These are phyloP conservation scores for Penicillium sp. DNA, from an alignment of 2,329 filamentous ascomycete species.

Conservation along the genomic window DNA sequence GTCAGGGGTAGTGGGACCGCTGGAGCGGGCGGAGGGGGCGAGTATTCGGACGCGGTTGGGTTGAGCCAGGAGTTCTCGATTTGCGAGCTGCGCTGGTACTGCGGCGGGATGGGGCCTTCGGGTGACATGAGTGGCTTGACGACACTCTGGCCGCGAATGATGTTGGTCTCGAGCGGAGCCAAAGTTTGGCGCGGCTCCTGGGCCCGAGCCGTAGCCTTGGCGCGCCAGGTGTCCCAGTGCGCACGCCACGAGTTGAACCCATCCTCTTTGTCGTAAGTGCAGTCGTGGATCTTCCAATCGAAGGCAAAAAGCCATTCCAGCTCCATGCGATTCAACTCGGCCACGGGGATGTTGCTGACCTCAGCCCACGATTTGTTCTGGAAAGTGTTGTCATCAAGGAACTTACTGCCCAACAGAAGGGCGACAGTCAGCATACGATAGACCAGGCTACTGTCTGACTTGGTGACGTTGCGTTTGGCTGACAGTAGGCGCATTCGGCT, in stretches of 20 bases:
- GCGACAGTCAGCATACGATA: constrained; percentile 85
- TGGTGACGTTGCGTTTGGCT: constrained; percentile 49
- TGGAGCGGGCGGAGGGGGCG: constrained; percentile 49
- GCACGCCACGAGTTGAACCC: constrained; percentile 64
- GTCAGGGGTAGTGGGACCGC: constrained; percentile 47
- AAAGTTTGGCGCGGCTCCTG: constrained; percentile 50
- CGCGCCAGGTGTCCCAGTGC: constrained; percentile 63
- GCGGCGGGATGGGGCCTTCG: constrained; percentile 48
- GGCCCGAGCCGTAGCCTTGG: constrained; percentile 47
- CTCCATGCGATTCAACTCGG: constrained; percentile 80
- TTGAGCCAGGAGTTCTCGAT: constrained; percentile 52
- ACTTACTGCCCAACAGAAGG: constrained; percentile 87
- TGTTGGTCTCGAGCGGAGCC: constrained; percentile 62
- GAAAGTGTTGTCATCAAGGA: constrained; percentile 94
- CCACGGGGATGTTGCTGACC: constrained; percentile 81
- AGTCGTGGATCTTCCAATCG: constrained; percentile 80
- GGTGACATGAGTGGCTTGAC: constrained; percentile 50
- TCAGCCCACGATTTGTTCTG: constrained; percentile 97
- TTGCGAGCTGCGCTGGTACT: constrained; percentile 47
- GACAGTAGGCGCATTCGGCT: constrained; percentile 75
- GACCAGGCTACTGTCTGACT: constrained; percentile 63
- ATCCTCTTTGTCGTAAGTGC: constrained; percentile 68
- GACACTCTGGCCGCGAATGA: constrained; percentile 49
- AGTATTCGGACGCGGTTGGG: constrained; percentile 49
- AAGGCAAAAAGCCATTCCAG: constrained; percentile 82